Evolutionary conservation across 169 alveolate species (phyloP).

Genomic region (Miamiensis avidus): DNA sequence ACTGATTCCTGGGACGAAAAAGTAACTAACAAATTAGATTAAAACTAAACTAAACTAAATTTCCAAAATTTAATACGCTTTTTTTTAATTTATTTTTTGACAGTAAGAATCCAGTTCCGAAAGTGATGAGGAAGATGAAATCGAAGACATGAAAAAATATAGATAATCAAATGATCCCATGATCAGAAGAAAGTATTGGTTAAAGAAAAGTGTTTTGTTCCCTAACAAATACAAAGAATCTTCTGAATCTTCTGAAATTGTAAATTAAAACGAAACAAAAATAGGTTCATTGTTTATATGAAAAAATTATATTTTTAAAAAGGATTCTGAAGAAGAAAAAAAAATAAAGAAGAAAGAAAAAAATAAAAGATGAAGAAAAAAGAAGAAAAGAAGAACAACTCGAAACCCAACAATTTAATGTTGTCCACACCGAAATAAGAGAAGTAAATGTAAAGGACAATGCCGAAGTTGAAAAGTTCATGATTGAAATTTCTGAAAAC

Average conservation of each 20-base stretch:
- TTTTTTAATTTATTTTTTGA: too few species aligned
- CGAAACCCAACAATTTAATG: not conserved
- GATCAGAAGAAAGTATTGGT: not conserved
- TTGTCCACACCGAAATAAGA: not conserved
- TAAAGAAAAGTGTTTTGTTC: not conserved
- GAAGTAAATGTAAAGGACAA: not conserved
- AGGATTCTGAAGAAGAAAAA: not conserved
- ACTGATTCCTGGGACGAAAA: not conserved
- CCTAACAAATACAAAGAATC: not conserved
- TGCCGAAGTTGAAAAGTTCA: not conserved
- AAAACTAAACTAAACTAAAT: too few species aligned
- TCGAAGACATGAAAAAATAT: not conserved
- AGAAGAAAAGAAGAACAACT: not conserved
- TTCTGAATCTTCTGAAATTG: not conserved
- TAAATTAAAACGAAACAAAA: too few species aligned
- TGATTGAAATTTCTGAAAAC: too few species aligned
- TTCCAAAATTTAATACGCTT: too few species aligned
- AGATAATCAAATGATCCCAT: not conserved
- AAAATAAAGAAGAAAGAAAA: too few species aligned
- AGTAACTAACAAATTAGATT: not conserved
- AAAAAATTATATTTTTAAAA: too few species aligned
- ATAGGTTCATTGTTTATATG: too few species aligned
- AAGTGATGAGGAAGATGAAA: not conserved
- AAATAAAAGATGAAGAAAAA: not conserved
- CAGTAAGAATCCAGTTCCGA: not conserved